These are phyloP conservation scores for Globisporangium perplexum DNA, from an alignment of 352 stramenopile species.

Conservation along the genomic window DNA sequence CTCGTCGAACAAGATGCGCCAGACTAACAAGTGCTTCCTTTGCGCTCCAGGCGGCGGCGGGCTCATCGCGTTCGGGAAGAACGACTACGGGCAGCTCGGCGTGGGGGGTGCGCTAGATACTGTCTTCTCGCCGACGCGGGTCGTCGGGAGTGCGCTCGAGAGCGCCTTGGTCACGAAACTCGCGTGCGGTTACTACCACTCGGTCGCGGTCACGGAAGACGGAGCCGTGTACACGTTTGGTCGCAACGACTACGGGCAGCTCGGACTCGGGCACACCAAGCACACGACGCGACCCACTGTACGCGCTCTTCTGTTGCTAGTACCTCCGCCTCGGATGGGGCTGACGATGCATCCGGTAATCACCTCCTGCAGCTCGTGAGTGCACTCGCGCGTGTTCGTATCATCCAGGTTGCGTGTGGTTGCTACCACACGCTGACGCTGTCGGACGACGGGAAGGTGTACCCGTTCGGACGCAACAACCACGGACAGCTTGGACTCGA, in stretches of 20 bases:
- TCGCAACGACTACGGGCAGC: conserved; percentile 91
- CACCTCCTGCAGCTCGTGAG: conserved; percentile 33
- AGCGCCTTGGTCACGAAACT: conserved; percentile 64
- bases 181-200: conserved; percentile 92
- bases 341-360: background rate
- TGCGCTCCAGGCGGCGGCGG: conserved; percentile 32
- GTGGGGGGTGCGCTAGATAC: conserved; percentile 45
- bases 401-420: conserved; percentile 74
- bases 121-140: conserved; percentile 37
- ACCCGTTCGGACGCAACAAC: conserved; percentile 92
- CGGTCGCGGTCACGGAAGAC: conserved; percentile 60
- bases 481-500: conserved; percentile 89
- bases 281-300: conserved; percentile 55
- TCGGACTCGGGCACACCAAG: conserved; percentile 86
- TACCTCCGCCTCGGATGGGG: background rate
- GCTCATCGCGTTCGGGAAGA: conserved; percentile 88
- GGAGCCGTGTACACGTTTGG: conserved; percentile 85
- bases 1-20: background rate
- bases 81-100: conserved; percentile 90
- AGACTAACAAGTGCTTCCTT: background rate
- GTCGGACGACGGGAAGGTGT: conserved; percentile 82
- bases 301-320: conserved; percentile 1
- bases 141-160: conserved; percentile 45
- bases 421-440: conserved; percentile 85
- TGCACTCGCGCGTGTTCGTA: conserved; percentile 41